Base-by-base conservation (phyloP, 768 basidiomycete species). In the Termitomyces sp. region DNA sequence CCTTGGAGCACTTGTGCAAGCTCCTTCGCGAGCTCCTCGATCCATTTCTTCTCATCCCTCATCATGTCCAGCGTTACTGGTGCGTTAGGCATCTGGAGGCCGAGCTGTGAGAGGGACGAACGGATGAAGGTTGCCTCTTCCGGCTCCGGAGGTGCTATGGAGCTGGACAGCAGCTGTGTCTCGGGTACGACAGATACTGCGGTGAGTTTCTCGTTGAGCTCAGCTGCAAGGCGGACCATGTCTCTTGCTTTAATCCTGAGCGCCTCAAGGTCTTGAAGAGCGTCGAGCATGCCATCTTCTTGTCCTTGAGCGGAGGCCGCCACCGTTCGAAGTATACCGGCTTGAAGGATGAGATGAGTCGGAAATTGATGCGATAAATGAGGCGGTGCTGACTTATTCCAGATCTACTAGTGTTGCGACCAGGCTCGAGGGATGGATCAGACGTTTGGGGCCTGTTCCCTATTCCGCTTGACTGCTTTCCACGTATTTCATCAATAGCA, bases 51-150 rank as follows among this genome's bases (percentile, higher is more conserved):
- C 66, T 96, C 93, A 67, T 93, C 90, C 55, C 82, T 81, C 57
- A 90, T 84, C 91, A 95, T 94, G 66, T 96, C 93, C 43, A 84
- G 77, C 4, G 95, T 96, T 16, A 98, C 84, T 4, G 95, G 93
- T 4, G 88, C 80, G 64, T 90, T 86, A 0, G 81, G 58, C 77
- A 91, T 82, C 57, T 90, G 84, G 48, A 98, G 74, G 1, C 96
- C 96, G 0, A 98, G 82, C 69, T 94, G 91, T n/a, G 89, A 85
- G 46, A 98, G 82, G 0, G 94, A 95, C 0, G 87, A 87, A 16
- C 91, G 86, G 67, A 97, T 91, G 68, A 96, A 91, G 2, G 85
- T 91, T 13, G 88, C 90, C 64, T 90, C 90, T 68, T 94, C 90
- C 1, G 89, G 87, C 62, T 92, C 86, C 1, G 83, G 64, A 26